These are phyloP conservation scores for Torrubiellomyces zombiae DNA, from an alignment of 2,329 filamentous ascomycete genomes.

Conservation along the genomic window DNA sequence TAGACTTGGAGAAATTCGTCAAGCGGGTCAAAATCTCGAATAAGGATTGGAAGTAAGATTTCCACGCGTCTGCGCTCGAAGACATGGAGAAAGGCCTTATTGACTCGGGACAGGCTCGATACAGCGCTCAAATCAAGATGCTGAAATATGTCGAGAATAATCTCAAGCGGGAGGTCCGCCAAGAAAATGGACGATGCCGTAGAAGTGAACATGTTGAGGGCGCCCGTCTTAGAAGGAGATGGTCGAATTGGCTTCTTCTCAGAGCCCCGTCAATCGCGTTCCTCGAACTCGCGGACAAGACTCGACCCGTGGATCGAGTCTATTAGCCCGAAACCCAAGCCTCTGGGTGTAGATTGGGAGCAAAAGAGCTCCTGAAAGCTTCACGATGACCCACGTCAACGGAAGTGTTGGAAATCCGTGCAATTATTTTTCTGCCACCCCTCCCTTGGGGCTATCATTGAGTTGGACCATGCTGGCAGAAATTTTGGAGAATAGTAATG, in stretches of 20 bases:
- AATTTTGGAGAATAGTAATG: too few species aligned
- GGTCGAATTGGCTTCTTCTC: not conserved
- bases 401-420: constrained; percentile 12
- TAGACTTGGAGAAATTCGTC: constrained; percentile 29
- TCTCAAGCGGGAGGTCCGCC: constrained; percentile 25
- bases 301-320: too few species aligned
- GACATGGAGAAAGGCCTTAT: constrained; percentile 21
- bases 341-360: too few species aligned
- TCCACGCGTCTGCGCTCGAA: constrained; percentile 21
- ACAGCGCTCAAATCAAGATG: constrained; percentile 24
- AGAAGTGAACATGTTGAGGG: too few species aligned
- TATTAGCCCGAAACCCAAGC: too few species aligned
- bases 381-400: constrained; percentile 8
- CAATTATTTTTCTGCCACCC: constrained; percentile 28
- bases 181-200: constrained; percentile 8
- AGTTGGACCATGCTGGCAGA: too few species aligned
- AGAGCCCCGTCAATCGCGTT: too few species aligned
- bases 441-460: constrained; percentile 38
- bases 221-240: constrained; percentile 7
- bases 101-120: constrained; percentile 20
- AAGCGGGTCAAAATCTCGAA: constrained; percentile 25
- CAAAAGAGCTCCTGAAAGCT: too few species aligned
- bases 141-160: constrained; percentile 30
- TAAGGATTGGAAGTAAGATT: constrained; percentile 26
- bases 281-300: too few species aligned